phyloP scores from a whole-genome alignment of 805 yeast genomes.

The baker's yeast (Saccharomyces cerevisiae) region DNA sequence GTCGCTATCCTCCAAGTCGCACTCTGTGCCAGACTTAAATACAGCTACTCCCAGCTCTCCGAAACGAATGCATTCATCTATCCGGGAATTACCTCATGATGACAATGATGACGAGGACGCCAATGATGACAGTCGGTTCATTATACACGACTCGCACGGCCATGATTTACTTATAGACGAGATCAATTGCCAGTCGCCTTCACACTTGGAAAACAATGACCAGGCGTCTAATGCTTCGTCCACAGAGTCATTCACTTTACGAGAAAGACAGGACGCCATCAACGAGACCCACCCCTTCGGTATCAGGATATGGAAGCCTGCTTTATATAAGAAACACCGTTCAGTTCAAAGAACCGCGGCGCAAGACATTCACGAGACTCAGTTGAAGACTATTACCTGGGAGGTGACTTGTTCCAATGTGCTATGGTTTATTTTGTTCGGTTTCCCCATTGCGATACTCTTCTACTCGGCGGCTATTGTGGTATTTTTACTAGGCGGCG shows the following conservation, averaged over 20 bases:
- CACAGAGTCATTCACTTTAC: constrained; percentile 73
- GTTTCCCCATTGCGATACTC: constrained; percentile 47
- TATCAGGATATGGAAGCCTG: constrained; percentile 97
- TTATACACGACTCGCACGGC: constrained; percentile 13
- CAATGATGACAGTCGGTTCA: constrained; percentile 5
- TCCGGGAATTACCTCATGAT: neutral
- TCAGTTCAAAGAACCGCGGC: constrained; percentile 89
- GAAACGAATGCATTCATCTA: neutral
- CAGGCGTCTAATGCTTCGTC: constrained; percentile 34
- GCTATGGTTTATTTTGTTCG: constrained; percentile 69
- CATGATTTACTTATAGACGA: constrained; percentile 14
- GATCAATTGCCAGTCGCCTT: neutral
- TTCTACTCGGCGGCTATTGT: constrained; percentile 36
- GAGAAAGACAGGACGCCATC: constrained; percentile 93
- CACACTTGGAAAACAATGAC: constrained; percentile 27
- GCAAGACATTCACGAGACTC: constrained; percentile 81
- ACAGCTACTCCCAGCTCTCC: neutral
- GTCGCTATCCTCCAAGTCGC: constrained; percentile 4
- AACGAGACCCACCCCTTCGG: constrained; percentile 97
- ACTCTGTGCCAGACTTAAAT: neutral
- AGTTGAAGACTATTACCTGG: constrained; percentile 45
- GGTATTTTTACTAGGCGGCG: constrained; percentile 33
- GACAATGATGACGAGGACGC: neutral
- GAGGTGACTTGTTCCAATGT: constrained; percentile 60
- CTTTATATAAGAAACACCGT: constrained; percentile 83